A percentile compares a stretch with the other conserved stretches of the same genome.
Evolutionary conservation across 106 monocot genomes (phyloP).

Genomic region (Phalaenopsis equestris): DNA sequence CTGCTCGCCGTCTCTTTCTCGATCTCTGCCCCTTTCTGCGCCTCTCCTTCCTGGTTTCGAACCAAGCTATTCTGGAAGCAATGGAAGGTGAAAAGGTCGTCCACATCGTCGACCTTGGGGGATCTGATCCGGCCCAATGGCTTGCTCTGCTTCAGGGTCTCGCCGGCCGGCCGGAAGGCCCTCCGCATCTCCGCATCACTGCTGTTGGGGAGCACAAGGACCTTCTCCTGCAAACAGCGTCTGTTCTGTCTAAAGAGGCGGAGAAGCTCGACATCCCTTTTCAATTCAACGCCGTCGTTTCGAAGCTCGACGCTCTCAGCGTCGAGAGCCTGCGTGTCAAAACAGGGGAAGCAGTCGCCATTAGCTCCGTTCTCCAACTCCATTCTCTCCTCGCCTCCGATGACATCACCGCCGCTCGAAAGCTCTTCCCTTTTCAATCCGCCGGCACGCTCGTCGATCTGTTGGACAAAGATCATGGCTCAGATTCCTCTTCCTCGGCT

Average conservation of each 20-base stretch:
- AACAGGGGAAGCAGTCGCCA: constrained; percentile 65
- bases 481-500: constrained; percentile 31
- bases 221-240: constrained; percentile 20
- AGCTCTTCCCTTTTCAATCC: neutral
- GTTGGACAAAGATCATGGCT: constrained; percentile 23
- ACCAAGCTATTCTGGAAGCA: constrained; percentile 49
- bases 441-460: constrained; percentile 18
- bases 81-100: constrained; percentile 42
- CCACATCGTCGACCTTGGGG: constrained; percentile 42
- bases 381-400: constrained; percentile 40
- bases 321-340: constrained; percentile 47
- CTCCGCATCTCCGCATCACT: constrained; percentile 61
- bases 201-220: constrained; percentile 40
- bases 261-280: constrained; percentile 67
- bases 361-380: constrained; percentile 43
- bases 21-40: constrained; percentile 45
- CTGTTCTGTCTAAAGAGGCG: constrained; percentile 39
- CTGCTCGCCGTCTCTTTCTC: constrained; percentile 24
- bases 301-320: constrained; percentile 31
- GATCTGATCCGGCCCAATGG: constrained; percentile 37
- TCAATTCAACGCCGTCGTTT: constrained; percentile 53
- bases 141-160: constrained; percentile 35
- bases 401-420: constrained; percentile 3
- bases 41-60: constrained; percentile 30
- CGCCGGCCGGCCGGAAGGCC: constrained; percentile 26